Base-by-base conservation (phyloP, 2,329 filamentous ascomycete genomes). In the Sporothrix inflata region DNA sequence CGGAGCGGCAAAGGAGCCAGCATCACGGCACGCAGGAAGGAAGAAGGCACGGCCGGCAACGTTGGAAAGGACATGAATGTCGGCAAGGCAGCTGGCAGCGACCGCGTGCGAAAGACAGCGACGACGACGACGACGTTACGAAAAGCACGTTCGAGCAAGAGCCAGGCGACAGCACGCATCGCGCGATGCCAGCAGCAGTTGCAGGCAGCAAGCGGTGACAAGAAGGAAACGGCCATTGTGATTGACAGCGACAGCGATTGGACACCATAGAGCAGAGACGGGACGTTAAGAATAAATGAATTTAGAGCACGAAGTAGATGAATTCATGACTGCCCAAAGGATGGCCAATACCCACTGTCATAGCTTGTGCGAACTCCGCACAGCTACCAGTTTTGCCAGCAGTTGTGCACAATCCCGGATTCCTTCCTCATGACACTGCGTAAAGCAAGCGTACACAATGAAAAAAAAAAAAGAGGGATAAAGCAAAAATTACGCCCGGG, bases 401-500 rank as follows among this genome's bases (percentile, higher is more conserved):
- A 34, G n/a, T n/a, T n/a, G n/a, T n/a, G n/a, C n/a, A n/a, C n/a
- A n/a, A n/a, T n/a, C n/a, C n/a, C n/a, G n/a, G n/a, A n/a, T 51
- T 70, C 73, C 71, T 74, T 68, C 75, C 65, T 74, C 72, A 69
- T 72, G 70, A 40, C 74, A 68, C 72, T 71, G 73, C 74, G 19
- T 70, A 7, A 71, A 71, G 73, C 74, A 70, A 70, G 47, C 69
- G 67, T 42, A 14, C 72, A 72, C 67, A 76, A 75, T 74, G 75
- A 76, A 76, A 76, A 76, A 70, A 53, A 53, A 51, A 70, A 55
- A 47, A 70, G 27, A 34, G 69, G 47, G 67, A 45, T 63, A 76
- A 55, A 76, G 73, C 74, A 76, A 76, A 76, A 76, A 76, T 76
- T 76, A 65, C 75, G 75, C 75, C 75, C 75, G 74, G 75, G 74